Evolutionary conservation across 805 yeast genomes (phyloP).

Genomic region (Schizosaccharomyces octosporus): DNA sequence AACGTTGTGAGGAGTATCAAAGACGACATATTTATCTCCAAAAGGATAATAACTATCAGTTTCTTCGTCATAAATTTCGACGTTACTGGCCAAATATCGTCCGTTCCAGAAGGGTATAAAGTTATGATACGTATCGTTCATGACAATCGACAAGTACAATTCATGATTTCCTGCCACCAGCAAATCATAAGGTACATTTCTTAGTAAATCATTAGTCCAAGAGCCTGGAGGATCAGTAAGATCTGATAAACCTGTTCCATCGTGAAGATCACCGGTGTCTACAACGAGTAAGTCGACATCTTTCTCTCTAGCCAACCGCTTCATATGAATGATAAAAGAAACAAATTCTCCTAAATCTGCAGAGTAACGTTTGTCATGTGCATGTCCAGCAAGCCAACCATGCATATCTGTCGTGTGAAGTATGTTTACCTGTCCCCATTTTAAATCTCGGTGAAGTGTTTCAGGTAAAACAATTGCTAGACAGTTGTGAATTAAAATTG

Average conservation of each 20-base stretch:
- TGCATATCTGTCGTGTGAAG: constrained; percentile 92
- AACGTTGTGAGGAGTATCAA: constrained; percentile 28
- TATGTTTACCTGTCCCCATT: constrained; percentile 55
- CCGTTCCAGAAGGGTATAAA: constrained; percentile 33
- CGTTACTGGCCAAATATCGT: constrained; percentile 29
- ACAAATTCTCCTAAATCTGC: constrained; percentile 86
- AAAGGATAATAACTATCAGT: constrained; percentile 28
- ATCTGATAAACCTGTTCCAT: constrained; percentile 71
- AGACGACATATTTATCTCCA: constrained; percentile 42
- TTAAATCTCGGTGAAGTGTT: constrained; percentile 16
- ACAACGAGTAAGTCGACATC: constrained; percentile 44
- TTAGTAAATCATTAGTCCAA: constrained; percentile 36
- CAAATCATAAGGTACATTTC: constrained; percentile 41
- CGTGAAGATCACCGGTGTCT: constrained; percentile 85
- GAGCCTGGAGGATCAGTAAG: constrained; percentile 50
- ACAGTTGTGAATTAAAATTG: not conserved
- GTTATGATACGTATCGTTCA: constrained; percentile 36
- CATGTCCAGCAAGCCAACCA: constrained; percentile 82
- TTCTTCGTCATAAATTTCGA: constrained; percentile 13
- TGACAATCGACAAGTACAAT: constrained; percentile 40
- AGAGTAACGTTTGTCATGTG: constrained; percentile 46
- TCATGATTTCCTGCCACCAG: constrained; percentile 83
- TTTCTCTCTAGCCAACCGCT: constrained; percentile 18
- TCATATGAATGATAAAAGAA: constrained; percentile 35
- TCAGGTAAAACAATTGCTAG: not conserved